Evolutionary conservation across 192 early-diverging fungal species (phyloP).

Genomic region (Coemansia sp.): DNA sequence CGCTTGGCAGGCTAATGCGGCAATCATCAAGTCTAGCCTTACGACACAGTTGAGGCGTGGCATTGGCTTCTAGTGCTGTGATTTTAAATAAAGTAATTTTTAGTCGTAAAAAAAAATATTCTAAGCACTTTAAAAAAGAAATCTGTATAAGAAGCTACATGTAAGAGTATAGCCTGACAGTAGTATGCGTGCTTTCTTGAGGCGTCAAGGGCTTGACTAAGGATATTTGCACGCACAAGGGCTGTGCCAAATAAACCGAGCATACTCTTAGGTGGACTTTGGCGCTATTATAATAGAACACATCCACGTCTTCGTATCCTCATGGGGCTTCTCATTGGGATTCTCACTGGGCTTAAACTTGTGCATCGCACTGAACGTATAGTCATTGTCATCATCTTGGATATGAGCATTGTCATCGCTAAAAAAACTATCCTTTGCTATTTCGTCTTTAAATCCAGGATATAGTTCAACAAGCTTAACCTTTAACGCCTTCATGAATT

Average conservation of each 20-base stretch:
- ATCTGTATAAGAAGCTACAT: neutral
- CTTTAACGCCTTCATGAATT: neutral
- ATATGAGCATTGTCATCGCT: neutral
- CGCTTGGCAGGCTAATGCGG: constrained; percentile 50
- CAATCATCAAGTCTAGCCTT: constrained; percentile 44
- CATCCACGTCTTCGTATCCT: neutral
- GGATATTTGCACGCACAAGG: neutral
- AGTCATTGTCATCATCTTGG: neutral
- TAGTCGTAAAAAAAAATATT: neutral
- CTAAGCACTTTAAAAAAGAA: neutral
- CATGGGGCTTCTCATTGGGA: neutral
- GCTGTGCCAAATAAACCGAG: neutral
- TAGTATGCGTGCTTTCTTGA: neutral
- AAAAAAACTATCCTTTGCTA: neutral
- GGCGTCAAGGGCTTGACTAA: neutral
- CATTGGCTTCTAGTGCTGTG: constrained; percentile 17
- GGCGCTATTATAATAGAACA: neutral
- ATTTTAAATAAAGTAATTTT: neutral
- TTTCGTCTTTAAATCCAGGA: neutral
- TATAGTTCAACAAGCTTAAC: neutral
- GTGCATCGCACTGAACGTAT: neutral
- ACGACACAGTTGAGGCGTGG: constrained; percentile 35
- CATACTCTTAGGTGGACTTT: neutral
- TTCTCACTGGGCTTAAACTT: no score
- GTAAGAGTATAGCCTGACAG: neutral